Evolutionary conservation across 371 early-diverging fungal genomes (phyloP), one percentile per base, ranked within the genome.

Genomic region (Mortierella sp.): DNA sequence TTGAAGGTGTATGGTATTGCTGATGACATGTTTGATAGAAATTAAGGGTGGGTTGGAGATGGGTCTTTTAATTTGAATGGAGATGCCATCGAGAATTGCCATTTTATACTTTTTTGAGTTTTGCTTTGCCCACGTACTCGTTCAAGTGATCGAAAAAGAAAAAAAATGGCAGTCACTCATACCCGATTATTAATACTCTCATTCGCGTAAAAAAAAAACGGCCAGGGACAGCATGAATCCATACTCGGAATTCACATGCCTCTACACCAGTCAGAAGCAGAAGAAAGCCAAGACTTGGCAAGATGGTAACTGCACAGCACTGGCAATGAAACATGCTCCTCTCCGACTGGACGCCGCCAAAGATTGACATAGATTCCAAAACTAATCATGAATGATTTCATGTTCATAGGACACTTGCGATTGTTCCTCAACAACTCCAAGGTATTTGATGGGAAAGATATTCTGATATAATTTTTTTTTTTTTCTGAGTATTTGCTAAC

Each of bases 231-330:
- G 4, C 58, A 76, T 81, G 83, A 76, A 76, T 69, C 73, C 83
- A 9, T 81, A 76, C 49, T 52, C 76, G 49, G 83, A 81, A 75
- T 81, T 81, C 68, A 76, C 76, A 11, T 81, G 83, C 8, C 76
- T 90, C 28, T 91, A 88, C 62, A 91, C 91, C 20, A 84, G 86
- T 11, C 91, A 91, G 71, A 90, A 90, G 65, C 71, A 64, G 8
- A 91, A 90, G 70, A 91, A 91, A 63, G 81, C 81, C 64, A 91
- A 91, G 70, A 90, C 89, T 16, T 91, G 90, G 90, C 90, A 90
- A 65, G 91, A 91, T 73, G 91, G 91, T 87, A 83, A 45, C 12
- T 39, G 8, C 8, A 57, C 26, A 37, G 14, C 60, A 60, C 32
- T 14, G 30, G 5, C 35, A 60, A 14, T 58, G 58, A 11, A 26